A percentile compares a stretch with the other conserved stretches of the same genome.
phyloP scores from a whole-genome alignment of 805 yeast species.

The Cyberlindnera suaveolens region DNA sequence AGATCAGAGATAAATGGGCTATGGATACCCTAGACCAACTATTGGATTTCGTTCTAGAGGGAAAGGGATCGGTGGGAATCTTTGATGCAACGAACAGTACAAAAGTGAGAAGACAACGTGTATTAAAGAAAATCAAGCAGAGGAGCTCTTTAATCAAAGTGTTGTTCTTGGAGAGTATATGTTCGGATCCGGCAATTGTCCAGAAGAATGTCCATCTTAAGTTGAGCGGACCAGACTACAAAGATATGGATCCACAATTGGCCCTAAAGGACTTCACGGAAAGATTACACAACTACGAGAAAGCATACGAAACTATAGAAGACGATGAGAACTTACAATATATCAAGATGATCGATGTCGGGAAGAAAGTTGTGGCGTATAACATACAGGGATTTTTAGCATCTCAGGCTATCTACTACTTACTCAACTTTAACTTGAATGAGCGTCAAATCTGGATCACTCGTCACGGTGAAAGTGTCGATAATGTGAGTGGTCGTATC shows the following conservation, averaged over 20 bases:
- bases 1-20: slow-evolving; percentile 90
- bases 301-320: slow-evolving; percentile 86
- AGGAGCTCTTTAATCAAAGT: slow-evolving; percentile 66
- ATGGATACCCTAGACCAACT: slow-evolving; percentile 84
- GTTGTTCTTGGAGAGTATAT: slow-evolving; percentile 78
- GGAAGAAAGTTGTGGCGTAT: slow-evolving; percentile 87
- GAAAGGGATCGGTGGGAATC: slow-evolving; percentile 88
- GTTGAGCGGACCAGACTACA: slow-evolving; percentile 89
- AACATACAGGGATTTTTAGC: slow-evolving; percentile 85
- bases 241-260: slow-evolving; percentile 70
- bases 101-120: slow-evolving; percentile 52
- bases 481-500: slow-evolving; percentile 76
- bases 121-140: slow-evolving; percentile 49
- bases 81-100: slow-evolving; percentile 83
- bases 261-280: slow-evolving; percentile 81
- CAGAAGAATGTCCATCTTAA: slow-evolving; percentile 82
- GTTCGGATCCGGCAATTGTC: slow-evolving; percentile 72
- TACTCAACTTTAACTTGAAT: slow-evolving; percentile 79
- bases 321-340: slow-evolving; percentile 74
- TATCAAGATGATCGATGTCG: slow-evolving; percentile 93
- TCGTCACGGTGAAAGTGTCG: slow-evolving; percentile 89
- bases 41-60: slow-evolving; percentile 71
- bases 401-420: slow-evolving; percentile 86
- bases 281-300: slow-evolving; percentile 76
- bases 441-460: slow-evolving; percentile 93